phyloP scores from a whole-genome alignment of 352 stramenopile species.

The Globisporangium spinosum region DNA sequence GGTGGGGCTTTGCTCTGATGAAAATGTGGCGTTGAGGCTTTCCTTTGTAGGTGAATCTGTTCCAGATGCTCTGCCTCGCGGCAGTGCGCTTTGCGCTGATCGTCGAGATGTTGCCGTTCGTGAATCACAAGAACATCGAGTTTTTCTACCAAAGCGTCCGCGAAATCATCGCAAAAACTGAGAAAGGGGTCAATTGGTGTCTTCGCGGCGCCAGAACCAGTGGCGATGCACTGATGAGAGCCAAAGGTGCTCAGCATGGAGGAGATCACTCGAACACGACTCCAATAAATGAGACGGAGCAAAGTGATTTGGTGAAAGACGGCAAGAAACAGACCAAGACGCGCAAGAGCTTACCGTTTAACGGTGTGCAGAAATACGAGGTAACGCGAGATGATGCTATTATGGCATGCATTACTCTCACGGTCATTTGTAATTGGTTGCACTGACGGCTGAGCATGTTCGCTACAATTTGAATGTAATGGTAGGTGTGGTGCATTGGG shows the following conservation, averaged over 20 bases:
- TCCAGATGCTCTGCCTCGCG: constrained; percentile 48
- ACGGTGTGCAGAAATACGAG: constrained; percentile 10
- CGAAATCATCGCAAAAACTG: constrained; percentile 43
- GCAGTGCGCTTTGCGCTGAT: constrained; percentile 52
- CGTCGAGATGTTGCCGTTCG: constrained; percentile 51
- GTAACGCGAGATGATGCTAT: neutral
- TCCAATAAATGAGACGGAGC: neutral
- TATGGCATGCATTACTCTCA: neutral
- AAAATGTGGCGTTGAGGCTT: neutral
- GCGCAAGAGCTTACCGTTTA: constrained; percentile 3
- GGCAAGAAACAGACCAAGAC: constrained; percentile 9
- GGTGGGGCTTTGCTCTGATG: neutral
- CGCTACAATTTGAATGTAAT: neutral
- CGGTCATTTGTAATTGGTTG: constrained; percentile 1
- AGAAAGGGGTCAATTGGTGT: constrained; percentile 40
- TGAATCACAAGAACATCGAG: constrained; percentile 27
- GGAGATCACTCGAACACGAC: neutral
- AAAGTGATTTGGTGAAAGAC: constrained; percentile 2
- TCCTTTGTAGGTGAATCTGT: constrained; percentile 43
- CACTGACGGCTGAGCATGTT: neutral
- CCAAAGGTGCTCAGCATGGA: neutral
- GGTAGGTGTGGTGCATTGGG: constrained; percentile 44
- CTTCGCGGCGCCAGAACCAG: constrained; percentile 12
- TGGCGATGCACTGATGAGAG: neutral
- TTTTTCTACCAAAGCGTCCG: constrained; percentile 40